Evolutionary conservation across 192 early-diverging fungal species (phyloP), one percentile per base, ranked within the genome.

Genomic region (Phlyctochytrium planicorne): DNA sequence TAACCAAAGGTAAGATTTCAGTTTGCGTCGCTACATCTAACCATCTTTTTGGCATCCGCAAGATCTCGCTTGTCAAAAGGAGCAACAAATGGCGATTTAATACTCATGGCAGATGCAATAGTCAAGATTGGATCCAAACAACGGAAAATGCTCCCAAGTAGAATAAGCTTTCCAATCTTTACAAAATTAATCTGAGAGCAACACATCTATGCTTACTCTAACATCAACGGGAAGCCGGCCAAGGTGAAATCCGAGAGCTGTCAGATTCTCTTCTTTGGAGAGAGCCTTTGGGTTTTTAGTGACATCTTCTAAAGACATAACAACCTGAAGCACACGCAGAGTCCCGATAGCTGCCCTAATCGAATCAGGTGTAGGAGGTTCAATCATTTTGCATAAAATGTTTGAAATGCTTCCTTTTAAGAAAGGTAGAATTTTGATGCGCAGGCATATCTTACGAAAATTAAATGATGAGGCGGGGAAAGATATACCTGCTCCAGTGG

Each of bases 401-500:
- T 88, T 50, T 78, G 81, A 53, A 91, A 74, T 74, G 2, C 67
- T 50, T 12, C 66, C 66, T 33, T 63, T 36, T 17, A 74, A 30
- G 35, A 74, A 75, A 52, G 67, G 67, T 2, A 68, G 31, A 55
- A 75, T 70, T 36, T 66, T 62, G 84, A 82, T n/a, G 81, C 91
- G 71, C 4, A 76, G 37, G 53, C 67, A 76, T n/a, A 69, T 71
- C 40, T 47, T 6, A 6, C 6, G 6, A 20, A 20, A 47, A 6
- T 14, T 47, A 14, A 47, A 20, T 20, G 10, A 14, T 14, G 40
- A 47, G 20, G 6, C 6, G 6, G 20, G 40, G 10, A 47, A 88
- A 81, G 4, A 85, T 89, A 91, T 24, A 92, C 75, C 55, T 95
- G 93, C 65, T 94, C 93, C 12, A 97, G 73, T 16, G 94, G 90